Evolutionary conservation across 148 eudicot species (phyloP).

Genomic region (Salicornia ramosissima): DNA sequence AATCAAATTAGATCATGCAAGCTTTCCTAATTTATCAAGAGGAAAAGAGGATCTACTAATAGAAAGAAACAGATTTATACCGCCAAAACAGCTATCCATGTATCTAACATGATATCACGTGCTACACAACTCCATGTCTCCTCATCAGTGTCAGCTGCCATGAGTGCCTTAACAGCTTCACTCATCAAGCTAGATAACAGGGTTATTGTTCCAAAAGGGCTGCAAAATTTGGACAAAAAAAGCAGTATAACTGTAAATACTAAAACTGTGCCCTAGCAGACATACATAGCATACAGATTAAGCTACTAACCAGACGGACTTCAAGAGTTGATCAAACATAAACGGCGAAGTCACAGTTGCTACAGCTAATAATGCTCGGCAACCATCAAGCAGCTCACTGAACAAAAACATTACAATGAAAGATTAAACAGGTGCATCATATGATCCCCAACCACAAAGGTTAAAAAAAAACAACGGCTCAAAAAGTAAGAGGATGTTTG

Average conservation of each 20-base stretch:
- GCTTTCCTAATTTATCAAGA: no score
- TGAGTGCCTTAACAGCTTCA: constrained; percentile 74
- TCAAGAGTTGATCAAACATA: constrained; percentile 68
- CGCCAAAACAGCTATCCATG: constrained; percentile 86
- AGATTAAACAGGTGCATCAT: not conserved
- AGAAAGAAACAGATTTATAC: constrained; percentile 35
- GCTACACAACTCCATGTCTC: constrained; percentile 99
- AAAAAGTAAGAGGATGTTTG: no score
- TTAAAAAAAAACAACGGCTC: not conserved
- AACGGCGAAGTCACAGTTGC: constrained; percentile 74
- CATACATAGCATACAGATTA: not conserved
- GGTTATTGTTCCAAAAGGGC: constrained; percentile 84
- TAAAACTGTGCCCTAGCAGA: constrained; percentile 1
- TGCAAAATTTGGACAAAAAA: constrained; percentile 35
- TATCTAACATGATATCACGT: constrained; percentile 90
- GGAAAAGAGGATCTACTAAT: not conserved
- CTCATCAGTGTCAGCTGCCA: constrained; percentile 60
- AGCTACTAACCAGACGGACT: constrained; percentile 64
- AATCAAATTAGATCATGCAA: no score
- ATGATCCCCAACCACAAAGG: not conserved
- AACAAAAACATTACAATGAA: constrained; percentile 12
- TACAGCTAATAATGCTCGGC: constrained; percentile 82
- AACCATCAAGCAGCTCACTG: constrained; percentile 99
- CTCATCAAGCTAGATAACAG: constrained; percentile 80
- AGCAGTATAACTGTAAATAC: not conserved